Conservation (phyloP, 495 filamentous ascomycete species). For the Aspergillus kassunensis region DNA sequence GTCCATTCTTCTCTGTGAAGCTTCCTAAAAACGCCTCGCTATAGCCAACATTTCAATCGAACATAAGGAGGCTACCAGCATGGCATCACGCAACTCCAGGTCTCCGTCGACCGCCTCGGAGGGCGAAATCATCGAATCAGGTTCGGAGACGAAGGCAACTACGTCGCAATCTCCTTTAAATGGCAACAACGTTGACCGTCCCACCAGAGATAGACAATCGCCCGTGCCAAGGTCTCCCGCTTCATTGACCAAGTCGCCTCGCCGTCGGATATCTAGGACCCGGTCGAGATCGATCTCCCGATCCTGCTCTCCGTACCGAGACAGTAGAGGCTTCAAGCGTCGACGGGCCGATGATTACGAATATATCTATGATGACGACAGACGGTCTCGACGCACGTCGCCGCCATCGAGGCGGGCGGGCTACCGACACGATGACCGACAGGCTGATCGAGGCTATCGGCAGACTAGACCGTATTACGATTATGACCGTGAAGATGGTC, state of each 20-base stretch:
- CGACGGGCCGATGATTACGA: conserved; percentile 62
- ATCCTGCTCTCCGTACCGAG: conserved; percentile 41
- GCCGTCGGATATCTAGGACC: conserved; percentile 38
- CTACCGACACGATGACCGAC: conserved; percentile 34
- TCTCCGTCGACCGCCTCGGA: conserved; percentile 57
- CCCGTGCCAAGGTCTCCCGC: conserved; percentile 50
- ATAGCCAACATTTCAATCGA: too few species aligned
- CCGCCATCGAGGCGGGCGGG: conserved; percentile 38
- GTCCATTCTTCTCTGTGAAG: conserved; percentile 26
- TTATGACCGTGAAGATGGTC: conserved; percentile 56
- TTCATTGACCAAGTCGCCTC: conserved; percentile 39
- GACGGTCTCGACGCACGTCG: conserved; percentile 45
- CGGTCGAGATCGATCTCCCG: conserved; percentile 35
- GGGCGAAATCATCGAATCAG: conserved; percentile 83
- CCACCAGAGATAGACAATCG: conserved; percentile 53
- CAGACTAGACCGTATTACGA: conserved; percentile 57
- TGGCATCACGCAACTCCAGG: conserved; percentile 42
- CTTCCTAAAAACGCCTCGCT: conserved; percentile 13
- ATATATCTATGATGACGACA: conserved; percentile 41
- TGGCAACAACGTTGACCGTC: conserved; percentile 75
- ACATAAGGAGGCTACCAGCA: conserved; percentile 12
- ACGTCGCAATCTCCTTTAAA: conserved; percentile 71
- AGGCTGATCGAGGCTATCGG: conserved; percentile 26
- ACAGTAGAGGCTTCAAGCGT: conserved; percentile 63
- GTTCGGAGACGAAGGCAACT: conserved; percentile 66